These are phyloP conservation scores for Avena eriantha DNA, from an alignment of 176 grass and related monocot genomes.

Conservation along the genomic window DNA sequence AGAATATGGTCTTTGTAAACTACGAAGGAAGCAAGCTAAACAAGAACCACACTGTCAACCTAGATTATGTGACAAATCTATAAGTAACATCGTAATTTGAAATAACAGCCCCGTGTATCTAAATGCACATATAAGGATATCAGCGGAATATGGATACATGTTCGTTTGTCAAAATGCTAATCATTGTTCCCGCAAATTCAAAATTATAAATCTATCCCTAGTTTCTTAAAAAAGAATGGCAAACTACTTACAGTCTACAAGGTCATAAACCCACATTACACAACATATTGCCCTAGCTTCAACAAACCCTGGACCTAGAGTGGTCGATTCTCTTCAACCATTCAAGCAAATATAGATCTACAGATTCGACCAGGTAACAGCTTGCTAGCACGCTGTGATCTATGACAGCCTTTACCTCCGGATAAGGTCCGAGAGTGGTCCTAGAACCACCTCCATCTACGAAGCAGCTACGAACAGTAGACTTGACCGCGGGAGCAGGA, in stretches of 20 bases:
- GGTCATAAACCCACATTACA: background rate
- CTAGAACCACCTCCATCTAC: background rate
- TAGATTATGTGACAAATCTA: background rate
- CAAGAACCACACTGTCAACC: background rate
- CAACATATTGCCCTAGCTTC: background rate
- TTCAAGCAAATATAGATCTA: background rate
- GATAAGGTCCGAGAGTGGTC: background rate
- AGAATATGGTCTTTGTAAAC: background rate
- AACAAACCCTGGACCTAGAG: background rate
- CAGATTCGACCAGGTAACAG: background rate
- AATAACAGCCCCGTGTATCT: background rate
- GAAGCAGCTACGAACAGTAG: background rate
- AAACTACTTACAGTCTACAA: background rate
- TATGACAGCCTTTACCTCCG: background rate
- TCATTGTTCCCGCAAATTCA: background rate
- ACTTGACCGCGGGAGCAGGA: background rate
- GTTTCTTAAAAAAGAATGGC: background rate
- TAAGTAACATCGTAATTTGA: background rate
- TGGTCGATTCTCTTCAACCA: background rate
- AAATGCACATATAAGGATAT: background rate
- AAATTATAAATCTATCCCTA: background rate
- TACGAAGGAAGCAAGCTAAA: background rate
- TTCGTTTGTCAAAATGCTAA: background rate
- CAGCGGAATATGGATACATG: background rate
- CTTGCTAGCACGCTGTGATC: background rate